Base-by-base conservation (phyloP, 768 basidiomycete genomes). In the Suillus cothurnatus region DNA sequence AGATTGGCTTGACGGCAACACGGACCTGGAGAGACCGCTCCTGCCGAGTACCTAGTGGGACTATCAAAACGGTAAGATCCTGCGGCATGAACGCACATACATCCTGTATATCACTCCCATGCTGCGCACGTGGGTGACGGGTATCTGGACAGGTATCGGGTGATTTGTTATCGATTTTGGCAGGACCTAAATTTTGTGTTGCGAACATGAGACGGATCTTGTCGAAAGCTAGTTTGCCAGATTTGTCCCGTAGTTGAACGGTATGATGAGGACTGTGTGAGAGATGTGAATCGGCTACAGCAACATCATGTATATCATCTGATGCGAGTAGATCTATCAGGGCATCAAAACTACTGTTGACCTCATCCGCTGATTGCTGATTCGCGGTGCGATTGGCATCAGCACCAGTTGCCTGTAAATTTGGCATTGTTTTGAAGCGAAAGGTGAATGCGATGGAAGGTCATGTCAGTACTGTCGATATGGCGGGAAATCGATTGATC, bases 271-370 rank as follows among this genome's bases (percentile, higher is more conserved):
- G 19, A 26, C 52, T 62, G 26, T 61, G n/a, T 14, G 26, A 55
- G 21, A 49, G 26, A 5, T 31, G 52, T 9, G 61, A 32, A 28
- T 23, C 28, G 17, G 39, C 39, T 21, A 63, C 45, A 0, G 65
- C 45, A 36, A 53, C 8, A 41, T 71, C 63, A 47, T 74, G 68
- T 19, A 67, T 34, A 26, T 73, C 74, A 55, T 76, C 76, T 4
- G 70, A 65, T n/a, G 74, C 66, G 8, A 76, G 74, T 56, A 76
- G 68, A 36, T 76, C 75, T 32, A 77, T 74, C 58, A 76, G 71
- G 0, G 61, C 60, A 19, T 76, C 75, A 45, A 76, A 76, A 12
- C 68, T 67, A 8, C 71, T 67, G 34, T 61, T 71, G 5, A 68
- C 66, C 5, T 31, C 17, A 68, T 68, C 68, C 2, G 45, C 2